Evolutionary conservation across 441 rosid species (phyloP), one percentile per base, ranked within the genome.

Genomic region (Pelargonium myrrhifolium): DNA sequence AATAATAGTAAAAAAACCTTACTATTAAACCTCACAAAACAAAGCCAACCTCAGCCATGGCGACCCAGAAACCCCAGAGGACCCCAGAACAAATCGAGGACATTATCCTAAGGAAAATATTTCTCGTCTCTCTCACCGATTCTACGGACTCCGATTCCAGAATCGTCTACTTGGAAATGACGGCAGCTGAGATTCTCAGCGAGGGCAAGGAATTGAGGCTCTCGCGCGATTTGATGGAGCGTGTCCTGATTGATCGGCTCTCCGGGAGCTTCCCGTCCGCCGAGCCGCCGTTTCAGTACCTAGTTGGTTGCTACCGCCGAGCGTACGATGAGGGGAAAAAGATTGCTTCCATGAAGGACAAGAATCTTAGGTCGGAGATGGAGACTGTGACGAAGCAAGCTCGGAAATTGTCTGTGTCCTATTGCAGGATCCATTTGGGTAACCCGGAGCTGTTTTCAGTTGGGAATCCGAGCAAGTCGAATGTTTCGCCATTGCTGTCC

Each of bases 131-230:
- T 65, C 89, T 95, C 67, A 63, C 75, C n/a, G 86, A 83, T 14
- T 67, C 86, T 15, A 28, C 51, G 22, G 79, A 49, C 2, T 10
- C 82, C 40, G 96, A 90, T 81, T 74, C 89, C 5, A 78, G 88
- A 55, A 28, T 83, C 42, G 84, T 84, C 26, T 87, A 92, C 78
- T 73, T 92, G 59, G 95, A 87, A 79, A 79, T 86, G 84, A 81
- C 95, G 0, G 99, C 97, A 1, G 96, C 98, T 4, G 99, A 90
- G 84, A 78, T 95, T 78, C 94, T 95, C 71, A 92, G 99, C 79
- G 96, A 95, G 83, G 89, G 92, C 21, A 87, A 75, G 68, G 86
- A 81, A 14, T 74, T 92, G 71, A 77, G 70, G 60, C 88, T 95
- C 31, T 83, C 78, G 24, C 88, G 98, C 45, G 95, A 89, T 78